Evolutionary conservation across 2,329 filamentous ascomycete species (phyloP).

Genomic region (Claviceps spartinae): DNA sequence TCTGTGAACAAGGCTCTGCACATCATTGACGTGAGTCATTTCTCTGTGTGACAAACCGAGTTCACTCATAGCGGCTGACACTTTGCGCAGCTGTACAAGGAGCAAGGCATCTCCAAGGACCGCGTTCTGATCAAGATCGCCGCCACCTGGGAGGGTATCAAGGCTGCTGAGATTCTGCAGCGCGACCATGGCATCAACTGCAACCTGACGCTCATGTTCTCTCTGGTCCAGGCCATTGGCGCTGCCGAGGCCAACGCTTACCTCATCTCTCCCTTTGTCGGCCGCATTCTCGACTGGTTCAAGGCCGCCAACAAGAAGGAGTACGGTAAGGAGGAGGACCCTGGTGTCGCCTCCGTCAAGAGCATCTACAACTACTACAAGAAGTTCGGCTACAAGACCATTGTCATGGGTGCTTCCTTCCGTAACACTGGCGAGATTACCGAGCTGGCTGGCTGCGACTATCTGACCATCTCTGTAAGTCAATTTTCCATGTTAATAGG

Average conservation of each 20-base stretch:
- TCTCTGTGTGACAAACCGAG: too few relatives aligned
- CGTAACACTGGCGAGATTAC: constrained; percentile 93
- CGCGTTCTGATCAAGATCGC: constrained; percentile 97
- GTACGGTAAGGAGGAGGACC: constrained; percentile 80
- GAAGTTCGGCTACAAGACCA: constrained; percentile 98
- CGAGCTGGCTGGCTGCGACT: constrained; percentile 95
- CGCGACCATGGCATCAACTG: constrained; percentile 91
- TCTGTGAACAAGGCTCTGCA: constrained; percentile 92
- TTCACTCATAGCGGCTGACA: background rate
- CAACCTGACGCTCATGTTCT: constrained; percentile 99
- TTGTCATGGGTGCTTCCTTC: constrained; percentile 99
- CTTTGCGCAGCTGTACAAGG: constrained; percentile 69
- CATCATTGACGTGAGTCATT: constrained; percentile 70
- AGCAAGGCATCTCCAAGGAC: constrained; percentile 81
- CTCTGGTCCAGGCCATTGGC: constrained; percentile 81
- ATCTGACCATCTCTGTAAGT: constrained; percentile 88
- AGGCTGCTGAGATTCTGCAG: constrained; percentile 94
- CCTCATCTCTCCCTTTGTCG: constrained; percentile 98
- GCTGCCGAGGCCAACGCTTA: constrained; percentile 90
- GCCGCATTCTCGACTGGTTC: constrained; percentile 98
- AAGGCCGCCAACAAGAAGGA: constrained; percentile 93
- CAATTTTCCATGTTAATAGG: background rate
- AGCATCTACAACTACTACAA: constrained; percentile 99
- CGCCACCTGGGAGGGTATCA: constrained; percentile 98
- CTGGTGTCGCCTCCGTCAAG: constrained; percentile 89